Conservation (phyloP, 306 rosid species). For the Lathyrus sativus region DNA sequence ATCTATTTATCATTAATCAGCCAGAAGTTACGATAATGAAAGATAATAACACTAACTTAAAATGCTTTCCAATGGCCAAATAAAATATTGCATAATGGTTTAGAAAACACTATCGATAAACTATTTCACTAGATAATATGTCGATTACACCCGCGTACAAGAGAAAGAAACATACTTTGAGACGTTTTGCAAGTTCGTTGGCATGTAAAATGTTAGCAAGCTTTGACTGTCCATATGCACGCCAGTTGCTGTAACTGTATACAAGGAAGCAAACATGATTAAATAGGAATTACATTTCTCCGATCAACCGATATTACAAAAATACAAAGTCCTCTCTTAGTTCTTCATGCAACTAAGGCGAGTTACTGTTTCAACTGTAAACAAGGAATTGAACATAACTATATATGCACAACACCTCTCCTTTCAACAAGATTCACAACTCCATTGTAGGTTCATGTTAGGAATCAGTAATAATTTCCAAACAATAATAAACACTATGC, state of each 20-base stretch:
- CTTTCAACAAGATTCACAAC: background rate
- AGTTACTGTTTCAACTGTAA: background rate
- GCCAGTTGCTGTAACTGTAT: slow-evolving; percentile 63
- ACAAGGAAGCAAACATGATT: slow-evolving; percentile 28
- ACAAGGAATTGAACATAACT: background rate
- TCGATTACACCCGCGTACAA: slow-evolving; percentile 18
- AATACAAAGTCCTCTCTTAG: background rate
- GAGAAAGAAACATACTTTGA: slow-evolving; percentile 56
- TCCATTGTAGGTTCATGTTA: background rate
- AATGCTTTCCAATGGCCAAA: background rate
- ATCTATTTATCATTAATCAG: too few relatives aligned
- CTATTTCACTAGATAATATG: slow-evolving; percentile 26
- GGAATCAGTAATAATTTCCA: background rate
- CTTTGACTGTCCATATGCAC: slow-evolving; percentile 94
- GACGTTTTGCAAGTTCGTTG: slow-evolving; percentile 67
- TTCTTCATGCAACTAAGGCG: slow-evolving; percentile 14
- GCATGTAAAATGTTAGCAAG: slow-evolving; percentile 87
- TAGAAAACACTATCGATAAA: slow-evolving; percentile 5
- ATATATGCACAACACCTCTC: background rate
- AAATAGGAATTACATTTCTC: slow-evolving; percentile 20
- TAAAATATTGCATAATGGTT: background rate
- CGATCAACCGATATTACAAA: background rate
- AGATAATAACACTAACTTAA: background rate
- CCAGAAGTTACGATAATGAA: background rate
- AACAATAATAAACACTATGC: background rate